Percentiles rank a stretch among this genome's conserved stretches.
Conservation (phyloP, 2,329 filamentous ascomycete genomes). For the Pseudogymnoascus verrucosus region DNA sequence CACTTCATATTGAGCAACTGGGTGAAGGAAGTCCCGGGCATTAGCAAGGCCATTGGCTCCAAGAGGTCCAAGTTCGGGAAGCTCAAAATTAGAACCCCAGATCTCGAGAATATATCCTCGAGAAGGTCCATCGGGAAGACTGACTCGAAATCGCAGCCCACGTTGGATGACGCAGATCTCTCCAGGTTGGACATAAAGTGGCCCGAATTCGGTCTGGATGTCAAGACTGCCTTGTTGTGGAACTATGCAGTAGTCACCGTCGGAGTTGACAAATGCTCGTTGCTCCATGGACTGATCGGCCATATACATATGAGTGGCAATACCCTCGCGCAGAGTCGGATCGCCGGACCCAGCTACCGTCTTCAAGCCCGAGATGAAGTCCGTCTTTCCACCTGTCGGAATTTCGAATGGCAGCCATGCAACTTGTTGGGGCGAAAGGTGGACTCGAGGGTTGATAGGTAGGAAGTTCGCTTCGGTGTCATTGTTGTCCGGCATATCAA, state of each 20-base stretch:
- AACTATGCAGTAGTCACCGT: slow-evolving; percentile 58
- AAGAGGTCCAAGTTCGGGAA: slow-evolving; percentile 58
- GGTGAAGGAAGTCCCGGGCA: slow-evolving; percentile 54
- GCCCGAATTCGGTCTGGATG: slow-evolving; percentile 56
- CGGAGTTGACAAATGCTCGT: slow-evolving; percentile 43
- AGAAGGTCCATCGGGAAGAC: slow-evolving; percentile 47
- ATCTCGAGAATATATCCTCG: slow-evolving; percentile 58
- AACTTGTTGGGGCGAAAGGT: slow-evolving; percentile 37
- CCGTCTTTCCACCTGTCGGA: slow-evolving; percentile 36
- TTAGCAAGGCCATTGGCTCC: slow-evolving; percentile 58
- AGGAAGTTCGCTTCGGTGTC: slow-evolving; percentile 38
- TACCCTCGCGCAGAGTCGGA: slow-evolving; percentile 40
- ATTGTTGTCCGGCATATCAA: slow-evolving; percentile 23
- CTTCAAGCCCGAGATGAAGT: slow-evolving; percentile 41
- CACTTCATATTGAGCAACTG: slow-evolving; percentile 44
- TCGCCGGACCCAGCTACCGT: slow-evolving; percentile 43
- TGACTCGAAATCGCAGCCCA: slow-evolving; percentile 54
- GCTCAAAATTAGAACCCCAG: slow-evolving; percentile 53
- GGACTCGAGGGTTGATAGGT: slow-evolving; percentile 37
- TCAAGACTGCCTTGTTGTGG: slow-evolving; percentile 55
- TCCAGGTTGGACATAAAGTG: slow-evolving; percentile 51
- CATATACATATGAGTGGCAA: slow-evolving; percentile 42
- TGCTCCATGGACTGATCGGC: slow-evolving; percentile 38
- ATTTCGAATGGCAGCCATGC: slow-evolving; percentile 40
- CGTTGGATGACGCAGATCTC: slow-evolving; percentile 58